phyloP scores from a whole-genome alignment of 164 flowering plant species.

The Echeveria elegans region DNA sequence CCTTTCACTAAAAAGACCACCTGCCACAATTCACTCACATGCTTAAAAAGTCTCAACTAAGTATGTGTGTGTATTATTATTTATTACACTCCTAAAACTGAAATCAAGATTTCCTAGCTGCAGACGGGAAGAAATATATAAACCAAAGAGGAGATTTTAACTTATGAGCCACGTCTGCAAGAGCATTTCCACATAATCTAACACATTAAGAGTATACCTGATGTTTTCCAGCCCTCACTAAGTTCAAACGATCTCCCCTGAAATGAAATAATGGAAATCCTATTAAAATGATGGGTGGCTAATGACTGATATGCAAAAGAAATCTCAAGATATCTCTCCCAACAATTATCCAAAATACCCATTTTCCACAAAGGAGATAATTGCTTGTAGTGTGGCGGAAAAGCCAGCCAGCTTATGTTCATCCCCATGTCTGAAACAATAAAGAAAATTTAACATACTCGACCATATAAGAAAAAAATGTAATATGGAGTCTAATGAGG shows the following conservation, averaged over 20 bases:
- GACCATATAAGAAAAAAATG: background rate
- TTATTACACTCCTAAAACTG: background rate
- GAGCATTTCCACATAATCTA: background rate
- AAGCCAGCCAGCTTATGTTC: constrained; percentile 96
- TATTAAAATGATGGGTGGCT: background rate
- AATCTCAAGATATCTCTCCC: constrained; percentile 11
- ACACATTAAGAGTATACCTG: constrained; percentile 42
- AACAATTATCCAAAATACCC: constrained; percentile 40
- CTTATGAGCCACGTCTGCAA: constrained; percentile 4
- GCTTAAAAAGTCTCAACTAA: no score
- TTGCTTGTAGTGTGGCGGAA: constrained; percentile 96
- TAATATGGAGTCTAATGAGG: background rate
- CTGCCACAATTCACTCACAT: no score
- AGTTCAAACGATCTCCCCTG: constrained; percentile 86
- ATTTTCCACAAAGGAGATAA: constrained; percentile 96
- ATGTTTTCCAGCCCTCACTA: constrained; percentile 91
- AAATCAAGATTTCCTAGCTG: background rate
- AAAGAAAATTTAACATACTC: constrained; percentile 2
- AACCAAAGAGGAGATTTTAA: background rate
- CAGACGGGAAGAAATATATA: background rate
- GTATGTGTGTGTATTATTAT: background rate
- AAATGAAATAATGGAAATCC: constrained; percentile 13
- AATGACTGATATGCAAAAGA: background rate
- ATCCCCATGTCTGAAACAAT: constrained; percentile 71
- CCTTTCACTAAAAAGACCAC: constrained; percentile 94